These are phyloP conservation scores for Eucalyptus erythrocorys DNA, from an alignment of 345 rosid genomes.

Conservation along the genomic window DNA sequence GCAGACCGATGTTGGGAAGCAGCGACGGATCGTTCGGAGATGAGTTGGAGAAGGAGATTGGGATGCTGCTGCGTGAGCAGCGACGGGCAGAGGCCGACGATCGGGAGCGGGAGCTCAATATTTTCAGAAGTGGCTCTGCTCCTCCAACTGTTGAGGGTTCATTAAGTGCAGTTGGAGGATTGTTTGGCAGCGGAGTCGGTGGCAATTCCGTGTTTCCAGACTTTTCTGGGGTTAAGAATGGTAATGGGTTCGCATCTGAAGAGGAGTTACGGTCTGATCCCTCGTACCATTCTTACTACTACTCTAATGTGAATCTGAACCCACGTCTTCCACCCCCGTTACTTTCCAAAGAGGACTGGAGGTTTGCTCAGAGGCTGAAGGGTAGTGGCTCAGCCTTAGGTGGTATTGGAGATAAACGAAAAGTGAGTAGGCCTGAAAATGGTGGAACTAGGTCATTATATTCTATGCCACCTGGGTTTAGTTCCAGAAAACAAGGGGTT, in stretches of 20 bases:
- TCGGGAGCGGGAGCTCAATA: conserved; percentile 57
- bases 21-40: conserved; percentile 61
- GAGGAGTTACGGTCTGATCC: conserved; percentile 86
- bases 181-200: conserved; percentile 38
- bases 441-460: conserved; percentile 42
- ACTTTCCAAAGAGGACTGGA: conserved; percentile 81
- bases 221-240: conserved; percentile 27
- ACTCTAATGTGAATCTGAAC: conserved; percentile 69
- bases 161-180: conserved; percentile 52
- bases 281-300: conserved; percentile 51
- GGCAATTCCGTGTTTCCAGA: conserved; percentile 24
- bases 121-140: conserved; percentile 86
- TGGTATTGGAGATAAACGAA: conserved; percentile 71
- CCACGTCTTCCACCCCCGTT: conserved; percentile 94
- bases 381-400: conserved; percentile 47
- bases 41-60: conserved; percentile 72
- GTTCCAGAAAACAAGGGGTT: conserved; percentile 41
- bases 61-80: conserved; percentile 39
- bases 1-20: conserved; percentile 57
- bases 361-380: conserved; percentile 64
- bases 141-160: conserved; percentile 94
- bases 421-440: conserved; percentile 29
- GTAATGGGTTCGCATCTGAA: conserved; percentile 33
- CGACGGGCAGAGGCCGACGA: conserved; percentile 36
- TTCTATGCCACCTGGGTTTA: conserved; percentile 73